Evolutionary conservation across 2,329 filamentous ascomycete species (phyloP).

Genomic region (Chaetoscypha palmicola): DNA sequence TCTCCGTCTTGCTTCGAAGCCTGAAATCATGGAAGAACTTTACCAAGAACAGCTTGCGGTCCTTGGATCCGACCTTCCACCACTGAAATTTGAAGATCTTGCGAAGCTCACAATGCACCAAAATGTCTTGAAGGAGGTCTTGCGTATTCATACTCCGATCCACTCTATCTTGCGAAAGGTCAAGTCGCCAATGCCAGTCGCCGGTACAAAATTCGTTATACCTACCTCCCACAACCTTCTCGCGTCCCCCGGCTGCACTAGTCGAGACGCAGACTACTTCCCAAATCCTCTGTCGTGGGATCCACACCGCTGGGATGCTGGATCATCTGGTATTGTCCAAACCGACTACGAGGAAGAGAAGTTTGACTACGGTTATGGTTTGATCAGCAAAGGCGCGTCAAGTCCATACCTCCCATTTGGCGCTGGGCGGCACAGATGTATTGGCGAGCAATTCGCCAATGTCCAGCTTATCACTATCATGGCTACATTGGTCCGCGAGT

Average conservation of each 20-base stretch:
- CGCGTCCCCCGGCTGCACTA: constrained; percentile 76
- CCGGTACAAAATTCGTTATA: constrained; percentile 75
- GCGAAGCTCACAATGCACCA: constrained; percentile 73
- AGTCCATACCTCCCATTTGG: constrained; percentile 94
- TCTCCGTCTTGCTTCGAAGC: constrained; percentile 69
- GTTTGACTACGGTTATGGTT: constrained; percentile 88
- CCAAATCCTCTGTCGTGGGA: constrained; percentile 79
- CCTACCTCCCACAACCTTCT: constrained; percentile 76
- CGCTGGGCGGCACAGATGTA: constrained; percentile 86
- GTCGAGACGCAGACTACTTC: constrained; percentile 67
- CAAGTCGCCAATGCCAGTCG: constrained; percentile 77
- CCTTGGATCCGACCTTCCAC: constrained; percentile 67
- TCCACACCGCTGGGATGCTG: constrained; percentile 80
- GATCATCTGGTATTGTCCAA: constrained; percentile 47
- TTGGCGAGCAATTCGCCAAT: constrained; percentile 95
- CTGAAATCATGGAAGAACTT: constrained; percentile 72
- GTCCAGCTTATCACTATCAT: constrained; percentile 83
- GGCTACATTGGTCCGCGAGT: constrained; percentile 65
- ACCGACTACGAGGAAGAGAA: constrained; percentile 60
- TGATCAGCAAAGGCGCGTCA: constrained; percentile 82
- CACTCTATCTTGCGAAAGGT: constrained; percentile 93
- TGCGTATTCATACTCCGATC: constrained; percentile 85
- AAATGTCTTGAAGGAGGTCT: constrained; percentile 84
- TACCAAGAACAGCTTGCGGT: constrained; percentile 72
- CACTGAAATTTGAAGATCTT: constrained; percentile 70